Base-by-base conservation (phyloP, 2,329 filamentous ascomycete genomes). In the Hawksworthiomyces lignivorus region DNA sequence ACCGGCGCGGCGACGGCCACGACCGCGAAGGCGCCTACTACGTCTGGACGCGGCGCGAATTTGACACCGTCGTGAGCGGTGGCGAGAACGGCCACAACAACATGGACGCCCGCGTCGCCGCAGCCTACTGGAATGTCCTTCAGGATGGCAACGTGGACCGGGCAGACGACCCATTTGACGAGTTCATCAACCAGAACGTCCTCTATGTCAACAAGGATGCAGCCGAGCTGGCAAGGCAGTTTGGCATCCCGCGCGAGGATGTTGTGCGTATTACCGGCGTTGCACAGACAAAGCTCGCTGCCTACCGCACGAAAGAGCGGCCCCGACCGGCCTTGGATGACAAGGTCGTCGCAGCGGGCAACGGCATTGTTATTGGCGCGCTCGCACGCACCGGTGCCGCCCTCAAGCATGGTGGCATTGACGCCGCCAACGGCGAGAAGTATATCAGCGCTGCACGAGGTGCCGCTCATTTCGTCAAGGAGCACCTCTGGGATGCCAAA, bases 11-110 rank as follows among this genome's bases (percentile, higher is more conserved):
- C 2, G 87, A 94, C 53, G 74, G 70, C 5, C 84, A 94, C 41
- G 88, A 89, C 68, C 77, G 84, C 26, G 89, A 97, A 62, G 92
- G 92, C 0, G 90, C 89, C 0, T 97, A 87, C 58, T 96, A 97
- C 54, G 77, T 96, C 4, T 98, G 90, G 90, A 94, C 89, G 1
- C 68, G 83, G 39, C 84, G 87, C 39, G 89, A 97, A 57, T 83
- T 97, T 46, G 81, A 88, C 46, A 74, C 78, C 10, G n/a, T n/a
- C n/a, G 77, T 94, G 3, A 71, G 96, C 2, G 42, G 46, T 20
- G 49, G 79, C 3, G 69, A 75, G 4, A 51, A 48, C 9, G 49
- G 44, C 18, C 57, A 60, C 6, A 62, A 70, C 36, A 62, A 64
- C 35, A 72, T 80, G 30, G 78, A 84, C 45, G 81, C 81, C 18